Base-by-base conservation (phyloP, 140 eudicot genomes). In the Flaveria floridana region DNA sequence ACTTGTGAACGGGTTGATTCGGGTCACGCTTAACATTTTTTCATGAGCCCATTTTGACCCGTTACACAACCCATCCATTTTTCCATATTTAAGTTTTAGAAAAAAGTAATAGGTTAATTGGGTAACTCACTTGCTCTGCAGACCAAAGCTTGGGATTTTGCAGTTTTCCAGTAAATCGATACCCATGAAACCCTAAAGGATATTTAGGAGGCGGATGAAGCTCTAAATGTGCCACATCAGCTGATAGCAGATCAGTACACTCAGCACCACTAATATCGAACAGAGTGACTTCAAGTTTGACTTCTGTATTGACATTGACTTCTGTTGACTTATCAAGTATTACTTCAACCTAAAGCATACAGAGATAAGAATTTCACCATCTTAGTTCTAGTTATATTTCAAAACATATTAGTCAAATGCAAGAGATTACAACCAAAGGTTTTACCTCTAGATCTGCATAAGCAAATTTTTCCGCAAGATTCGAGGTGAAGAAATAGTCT, bases 61-160 rank as follows among this genome's bases (percentile, higher is more conserved):
- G 4, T 48, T 28, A 30, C 48, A n/a, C 70, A 37, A 39, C 53
- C 26, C 16, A 21, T 16, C 15, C 10, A 41, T 66, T 10, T 66
- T 66, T 2, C 16, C 71, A 39, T 66, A 2, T 66, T 41, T 41
- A 68, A 26, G 12, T 30, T 62, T 10, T 34, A 56, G 15, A 68
- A 58, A 18, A 20, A 50, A 53, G 3, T 23, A 30, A 55, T 66
- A 68, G 7, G 28, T 58, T 11, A 25, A 1, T 15, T 76, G 56
- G 28, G 68, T 34, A 53, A 9, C 82, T 82, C 73, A 93, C 98
- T 34, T 88, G 83, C 86, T 94, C 99, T 42, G 99, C 97, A 56
- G 90, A 85, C 97, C 99, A 94, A 73, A 94, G 94, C 85, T 85
- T 94, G 47, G 99, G 97, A 82, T 13, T 80, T 70, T 83, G 73